These are phyloP conservation scores for Eucalyptus caleyi DNA, from an alignment of 345 rosid genomes.

Conservation along the genomic window DNA sequence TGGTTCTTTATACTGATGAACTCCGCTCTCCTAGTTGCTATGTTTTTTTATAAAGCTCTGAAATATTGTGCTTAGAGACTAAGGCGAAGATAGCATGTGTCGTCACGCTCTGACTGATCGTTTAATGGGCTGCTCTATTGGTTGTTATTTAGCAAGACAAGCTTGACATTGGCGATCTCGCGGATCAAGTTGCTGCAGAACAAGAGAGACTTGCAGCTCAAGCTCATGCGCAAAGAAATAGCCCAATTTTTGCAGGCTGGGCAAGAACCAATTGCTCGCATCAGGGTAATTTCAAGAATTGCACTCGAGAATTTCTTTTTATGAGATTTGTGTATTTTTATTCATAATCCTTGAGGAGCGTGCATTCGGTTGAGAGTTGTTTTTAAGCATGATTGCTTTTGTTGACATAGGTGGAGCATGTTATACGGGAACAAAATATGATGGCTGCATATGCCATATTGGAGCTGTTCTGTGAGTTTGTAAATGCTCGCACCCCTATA, in stretches of 20 bases:
- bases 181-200: constrained; percentile 85
- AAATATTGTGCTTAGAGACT: neutral
- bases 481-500: constrained; percentile 78
- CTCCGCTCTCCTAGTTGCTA: neutral
- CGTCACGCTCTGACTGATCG: neutral
- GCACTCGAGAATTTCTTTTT: neutral
- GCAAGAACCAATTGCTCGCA: constrained; percentile 91
- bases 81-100: neutral
- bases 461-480: constrained; percentile 87
- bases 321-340: neutral
- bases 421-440: constrained; percentile 71
- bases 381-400: neutral
- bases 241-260: constrained; percentile 92
- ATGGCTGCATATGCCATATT: constrained; percentile 82
- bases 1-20: neutral
- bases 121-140: neutral
- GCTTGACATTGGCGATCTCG: constrained; percentile 63
- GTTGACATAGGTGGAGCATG: constrained; percentile 78
- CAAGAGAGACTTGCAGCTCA: constrained; percentile 87
- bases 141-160: constrained; percentile 56
- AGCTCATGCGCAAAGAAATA: constrained; percentile 87
- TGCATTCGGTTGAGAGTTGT: neutral
- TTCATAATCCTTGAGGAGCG: neutral
- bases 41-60: neutral
- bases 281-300: constrained; percentile 34